A percentile compares a stretch with the other conserved stretches of the same genome.
Conservation (phyloP, 2,329 filamentous ascomycete genomes). For the Cladosporium austrohemisphaericum region DNA sequence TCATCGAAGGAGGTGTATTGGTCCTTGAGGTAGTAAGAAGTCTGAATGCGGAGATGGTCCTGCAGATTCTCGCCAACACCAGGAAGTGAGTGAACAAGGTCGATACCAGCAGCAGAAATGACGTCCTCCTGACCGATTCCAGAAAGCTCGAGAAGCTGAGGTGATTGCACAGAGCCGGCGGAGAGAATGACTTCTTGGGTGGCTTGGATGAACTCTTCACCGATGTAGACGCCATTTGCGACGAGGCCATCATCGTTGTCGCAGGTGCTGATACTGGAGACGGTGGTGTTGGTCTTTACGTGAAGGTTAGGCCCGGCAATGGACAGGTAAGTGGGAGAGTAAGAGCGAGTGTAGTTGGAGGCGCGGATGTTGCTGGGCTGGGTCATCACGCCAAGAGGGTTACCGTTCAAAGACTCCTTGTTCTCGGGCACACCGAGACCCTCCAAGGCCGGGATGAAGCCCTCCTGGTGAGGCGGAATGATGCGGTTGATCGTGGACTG, state of each 20-base stretch:
- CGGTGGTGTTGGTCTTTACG: slow-evolving; percentile 36
- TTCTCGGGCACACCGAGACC: slow-evolving; percentile 43
- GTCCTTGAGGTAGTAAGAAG: slow-evolving; percentile 29
- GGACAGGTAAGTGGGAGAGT: slow-evolving; percentile 43
- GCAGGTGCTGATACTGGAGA: slow-evolving; percentile 36
- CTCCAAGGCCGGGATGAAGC: slow-evolving; percentile 47
- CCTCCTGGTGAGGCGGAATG: slow-evolving; percentile 42
- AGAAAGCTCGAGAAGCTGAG: slow-evolving; percentile 30
- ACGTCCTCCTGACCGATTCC: slow-evolving; percentile 19
- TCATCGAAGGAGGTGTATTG: slow-evolving; percentile 34
- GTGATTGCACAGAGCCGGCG: slow-evolving; percentile 28
- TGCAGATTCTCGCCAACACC: slow-evolving; percentile 22
- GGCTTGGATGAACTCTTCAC: slow-evolving; percentile 22
- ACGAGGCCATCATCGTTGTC: background rate
- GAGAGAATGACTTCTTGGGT: slow-evolving; percentile 28
- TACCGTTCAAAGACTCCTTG: slow-evolving; percentile 46
- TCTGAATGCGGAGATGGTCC: slow-evolving; percentile 30
- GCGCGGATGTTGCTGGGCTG: slow-evolving; percentile 50
- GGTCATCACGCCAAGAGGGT: slow-evolving; percentile 49
- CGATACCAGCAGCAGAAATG: slow-evolving; percentile 19
- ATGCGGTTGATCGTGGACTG: slow-evolving; percentile 41
- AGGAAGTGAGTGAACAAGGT: slow-evolving; percentile 18
- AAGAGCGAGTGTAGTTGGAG: slow-evolving; percentile 49
- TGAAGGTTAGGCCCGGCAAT: slow-evolving; percentile 42
- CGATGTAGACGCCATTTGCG: slow-evolving; percentile 10